A percentile compares a stretch with the other conserved stretches of the same genome.
Conservation (phyloP, 148 eudicot genomes). For the Fagopyrum homotropicum region DNA sequence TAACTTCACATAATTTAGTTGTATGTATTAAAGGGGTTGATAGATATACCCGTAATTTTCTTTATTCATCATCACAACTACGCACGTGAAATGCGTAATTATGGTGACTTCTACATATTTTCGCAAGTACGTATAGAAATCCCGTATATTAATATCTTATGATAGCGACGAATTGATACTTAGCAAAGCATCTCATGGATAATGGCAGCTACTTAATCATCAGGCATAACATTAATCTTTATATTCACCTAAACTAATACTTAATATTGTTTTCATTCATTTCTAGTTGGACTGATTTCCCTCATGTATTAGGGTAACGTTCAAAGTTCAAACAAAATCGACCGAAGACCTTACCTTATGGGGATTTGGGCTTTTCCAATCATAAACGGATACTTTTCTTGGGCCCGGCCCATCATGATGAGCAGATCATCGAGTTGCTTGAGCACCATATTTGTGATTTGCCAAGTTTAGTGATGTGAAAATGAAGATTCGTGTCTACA, state of each 20-base stretch:
- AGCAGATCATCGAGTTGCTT: not conserved
- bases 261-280: not conserved
- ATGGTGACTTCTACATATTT: no score
- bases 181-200: conserved; percentile 7
- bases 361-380: not conserved
- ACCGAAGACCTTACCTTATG: no score
- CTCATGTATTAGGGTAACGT: not conserved
- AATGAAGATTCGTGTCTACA: no score
- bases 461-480: not conserved
- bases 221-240: not conserved
- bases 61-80: no score
- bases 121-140: no score
- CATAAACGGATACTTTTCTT: not conserved
- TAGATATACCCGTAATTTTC: no score
- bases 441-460: not conserved
- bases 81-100: no score
- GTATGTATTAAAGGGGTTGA: no score
- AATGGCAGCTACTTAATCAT: not conserved
- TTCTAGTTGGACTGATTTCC: not conserved
- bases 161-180: no score
- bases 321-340: not conserved
- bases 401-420: not conserved
- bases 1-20: no score
- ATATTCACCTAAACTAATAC: not conserved
- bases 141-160: no score